Evolutionary conservation across 1,284 basidiomycete genomes (phyloP), one percentile per base, ranked within the genome.

Genomic region (Ganoderma meredithae): DNA sequence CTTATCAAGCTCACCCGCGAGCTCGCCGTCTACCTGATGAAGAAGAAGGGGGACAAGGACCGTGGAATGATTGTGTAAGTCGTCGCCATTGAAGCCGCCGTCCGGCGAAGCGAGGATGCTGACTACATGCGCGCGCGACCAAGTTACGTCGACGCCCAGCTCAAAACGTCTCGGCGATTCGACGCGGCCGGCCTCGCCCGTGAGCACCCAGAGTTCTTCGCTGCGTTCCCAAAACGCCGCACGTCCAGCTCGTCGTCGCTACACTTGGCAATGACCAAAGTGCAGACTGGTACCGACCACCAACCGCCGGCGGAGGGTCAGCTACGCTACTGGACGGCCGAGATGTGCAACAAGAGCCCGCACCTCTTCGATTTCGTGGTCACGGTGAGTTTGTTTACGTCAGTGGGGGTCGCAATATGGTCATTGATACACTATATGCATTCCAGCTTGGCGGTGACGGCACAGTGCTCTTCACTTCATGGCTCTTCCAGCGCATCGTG

Each of bases 341-440:
- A 95, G 63, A 98, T 99, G 96, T 99, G 98, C 82, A 93, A 89
- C 67, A 87, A 88, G 65, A 94, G 90, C 68, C 94, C 98, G 0
- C 94, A 99, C 77, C 85, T 99, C 9, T 99, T 99, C 77, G 98
- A 99, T 81, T 98, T 99, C 79, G 98, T 99, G 69, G 86, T 99
- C 63, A 99, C 98, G 33, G 95, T 97, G 76, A 81, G 93, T 84
- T 9, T 49, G 27, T 55, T 36, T 44, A 66, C 0, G 55, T 13
- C 10, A 67, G 52, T 22, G 13, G 49, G 27, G 13, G 36, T 49
- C 43, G 31, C 61, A 6, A 15, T 40, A 43, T 60, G 59, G 36
- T 59, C 36, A 58, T 62, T 31, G 40, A 61, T 56, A 47, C 56
- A 66, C n/a, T 2, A 13, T 8, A 39, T 12, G 17, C n/a, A 7